These are phyloP conservation scores for Lichtheimia ramosa DNA, from an alignment of 371 early-diverging fungal species.

Conservation along the genomic window DNA sequence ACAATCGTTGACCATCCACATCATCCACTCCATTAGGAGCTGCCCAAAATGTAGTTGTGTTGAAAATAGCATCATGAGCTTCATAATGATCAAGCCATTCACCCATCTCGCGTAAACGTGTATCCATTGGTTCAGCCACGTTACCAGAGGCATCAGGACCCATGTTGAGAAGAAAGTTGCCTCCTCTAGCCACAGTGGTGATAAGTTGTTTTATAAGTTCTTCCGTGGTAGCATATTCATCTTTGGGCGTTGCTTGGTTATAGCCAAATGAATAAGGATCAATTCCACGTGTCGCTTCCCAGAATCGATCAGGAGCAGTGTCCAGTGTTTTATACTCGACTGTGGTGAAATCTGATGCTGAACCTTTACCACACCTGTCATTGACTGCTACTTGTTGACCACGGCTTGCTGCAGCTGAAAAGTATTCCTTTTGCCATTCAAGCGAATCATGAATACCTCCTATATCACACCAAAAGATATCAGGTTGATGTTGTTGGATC, in stretches of 20 bases:
- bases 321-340: constrained; percentile 24
- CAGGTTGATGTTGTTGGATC: constrained; percentile 24
- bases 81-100: constrained; percentile 19
- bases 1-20: neutral
- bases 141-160: constrained; percentile 31
- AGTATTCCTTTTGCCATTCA: constrained; percentile 30
- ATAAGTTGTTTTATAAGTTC: constrained; percentile 25
- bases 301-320: constrained; percentile 15
- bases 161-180: constrained; percentile 31
- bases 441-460: constrained; percentile 41
- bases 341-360: constrained; percentile 34
- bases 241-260: constrained; percentile 24
- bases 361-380: constrained; percentile 34
- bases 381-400: constrained; percentile 24
- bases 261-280: constrained; percentile 41
- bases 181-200: constrained; percentile 26
- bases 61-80: constrained; percentile 1
- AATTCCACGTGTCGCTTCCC: constrained; percentile 44
- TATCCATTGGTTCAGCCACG: constrained; percentile 15
- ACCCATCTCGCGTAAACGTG: constrained; percentile 18
- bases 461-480: constrained; percentile 46
- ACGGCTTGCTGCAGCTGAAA: constrained; percentile 14
- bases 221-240: constrained; percentile 23
- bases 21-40: constrained; percentile 1
- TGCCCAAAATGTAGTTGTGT: constrained; percentile 6